A percentile compares a stretch with the other conserved stretches of the same genome.
Conservation (phyloP, 2,329 filamentous ascomycete genomes). For the Clarireedia hainanense region DNA sequence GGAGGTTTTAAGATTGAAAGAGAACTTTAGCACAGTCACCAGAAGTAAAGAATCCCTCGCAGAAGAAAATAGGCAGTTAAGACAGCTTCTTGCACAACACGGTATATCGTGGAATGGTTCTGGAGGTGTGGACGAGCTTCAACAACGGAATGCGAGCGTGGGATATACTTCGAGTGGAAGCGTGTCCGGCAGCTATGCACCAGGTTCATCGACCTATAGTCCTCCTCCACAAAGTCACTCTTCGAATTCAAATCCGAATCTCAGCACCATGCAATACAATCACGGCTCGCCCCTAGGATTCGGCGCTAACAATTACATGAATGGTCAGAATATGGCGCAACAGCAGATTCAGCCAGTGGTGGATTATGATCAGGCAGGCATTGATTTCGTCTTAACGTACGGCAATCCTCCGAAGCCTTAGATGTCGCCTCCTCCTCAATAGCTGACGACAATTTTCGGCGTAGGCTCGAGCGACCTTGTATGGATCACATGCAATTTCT, state of each 20-base stretch:
- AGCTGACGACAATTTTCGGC: slow-evolving; percentile 35
- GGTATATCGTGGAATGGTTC: slow-evolving; percentile 36
- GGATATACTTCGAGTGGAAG: slow-evolving; percentile 48
- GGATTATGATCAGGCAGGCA: slow-evolving; percentile 75
- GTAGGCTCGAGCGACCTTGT: slow-evolving; percentile 83
- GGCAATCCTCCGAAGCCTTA: slow-evolving; percentile 54
- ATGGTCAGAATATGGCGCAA: slow-evolving; percentile 20
- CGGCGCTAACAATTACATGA: background rate
- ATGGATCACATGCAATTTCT: slow-evolving; percentile 84
- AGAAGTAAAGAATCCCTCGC: slow-evolving; percentile 69
- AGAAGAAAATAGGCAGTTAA: slow-evolving; percentile 74
- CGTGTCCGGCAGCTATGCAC: slow-evolving; percentile 54
- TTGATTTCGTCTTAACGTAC: slow-evolving; percentile 90
- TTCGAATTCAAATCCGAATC: slow-evolving; percentile 15
- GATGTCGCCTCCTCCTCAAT: slow-evolving; percentile 53
- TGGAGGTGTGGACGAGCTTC: slow-evolving; percentile 26
- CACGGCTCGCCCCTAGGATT: background rate
- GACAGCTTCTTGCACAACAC: slow-evolving; percentile 44
- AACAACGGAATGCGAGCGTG: slow-evolving; percentile 35
- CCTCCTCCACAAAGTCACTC: slow-evolving; percentile 21
- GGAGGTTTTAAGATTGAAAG: slow-evolving; percentile 81
- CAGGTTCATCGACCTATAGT: slow-evolving; percentile 32
- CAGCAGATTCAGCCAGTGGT: slow-evolving; percentile 34
- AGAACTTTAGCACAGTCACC: slow-evolving; percentile 66
- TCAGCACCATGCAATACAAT: slow-evolving; percentile 1